A percentile compares a stretch with the other conserved stretches of the same genome.
Evolutionary conservation across 306 rosid species (phyloP).

Genomic region (Lathyrus oleraceus): DNA sequence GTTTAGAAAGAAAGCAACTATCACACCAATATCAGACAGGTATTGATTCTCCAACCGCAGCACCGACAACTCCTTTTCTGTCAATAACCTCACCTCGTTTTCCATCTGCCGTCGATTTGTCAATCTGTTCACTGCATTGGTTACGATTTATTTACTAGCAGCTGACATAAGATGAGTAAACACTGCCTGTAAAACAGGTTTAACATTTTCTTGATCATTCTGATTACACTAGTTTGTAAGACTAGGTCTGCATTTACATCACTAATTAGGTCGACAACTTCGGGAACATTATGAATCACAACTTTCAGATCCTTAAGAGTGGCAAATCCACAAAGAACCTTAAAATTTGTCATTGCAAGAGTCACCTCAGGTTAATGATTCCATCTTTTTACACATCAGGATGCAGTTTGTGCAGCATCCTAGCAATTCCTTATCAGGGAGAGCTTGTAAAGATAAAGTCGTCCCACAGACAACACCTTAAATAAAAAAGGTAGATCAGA

Average conservation of each 20-base stretch:
- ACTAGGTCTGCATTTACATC: constrained; percentile 54
- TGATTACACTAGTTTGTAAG: constrained; percentile 44
- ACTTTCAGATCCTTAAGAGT: constrained; percentile 77
- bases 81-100: constrained; percentile 79
- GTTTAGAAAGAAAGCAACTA: constrained; percentile 89
- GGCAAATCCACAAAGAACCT: constrained; percentile 89
- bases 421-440: constrained; percentile 90
- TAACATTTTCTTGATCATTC: constrained; percentile 57
- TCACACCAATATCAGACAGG: constrained; percentile 80
- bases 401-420: constrained; percentile 63
- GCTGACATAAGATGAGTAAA: constrained; percentile 88
- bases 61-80: constrained; percentile 74
- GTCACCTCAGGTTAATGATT: constrained; percentile 99
- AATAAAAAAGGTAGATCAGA: constrained; percentile 81
- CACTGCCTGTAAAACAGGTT: constrained; percentile 54
- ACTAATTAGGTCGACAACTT: constrained; percentile 71
- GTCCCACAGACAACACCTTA: constrained; percentile 86
- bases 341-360: constrained; percentile 69
- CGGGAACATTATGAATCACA: constrained; percentile 73
- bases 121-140: constrained; percentile 53
- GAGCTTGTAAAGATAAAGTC: constrained; percentile 94
- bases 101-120: constrained; percentile 64
- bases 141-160: constrained; percentile 52
- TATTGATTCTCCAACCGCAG: constrained; percentile 80
- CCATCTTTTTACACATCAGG: constrained; percentile 77